Conservation (phyloP, 352 stramenopile species). For the Pseudoperonospora humuli region DNA sequence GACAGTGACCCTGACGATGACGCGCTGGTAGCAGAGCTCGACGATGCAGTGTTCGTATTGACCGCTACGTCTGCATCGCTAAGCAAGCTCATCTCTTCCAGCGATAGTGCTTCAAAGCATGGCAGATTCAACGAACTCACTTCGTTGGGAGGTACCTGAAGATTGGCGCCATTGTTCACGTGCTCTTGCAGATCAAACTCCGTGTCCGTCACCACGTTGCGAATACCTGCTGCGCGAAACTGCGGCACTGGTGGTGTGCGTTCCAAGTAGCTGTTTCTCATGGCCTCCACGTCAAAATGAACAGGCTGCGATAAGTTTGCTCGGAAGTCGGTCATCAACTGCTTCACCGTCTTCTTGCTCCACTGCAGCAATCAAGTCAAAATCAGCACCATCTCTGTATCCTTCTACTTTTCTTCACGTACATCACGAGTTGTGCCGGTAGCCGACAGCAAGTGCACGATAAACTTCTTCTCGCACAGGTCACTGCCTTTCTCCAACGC, state of each 20-base stretch:
- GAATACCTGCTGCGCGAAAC: constrained; percentile 66
- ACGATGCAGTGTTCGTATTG: constrained; percentile 17
- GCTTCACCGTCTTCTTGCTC: constrained; percentile 70
- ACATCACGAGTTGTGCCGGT: constrained; percentile 42
- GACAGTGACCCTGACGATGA: constrained; percentile 48
- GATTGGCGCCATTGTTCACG: constrained; percentile 68
- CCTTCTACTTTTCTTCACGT: constrained; percentile 2
- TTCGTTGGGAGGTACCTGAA: constrained; percentile 60
- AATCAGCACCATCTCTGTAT: constrained; percentile 1
- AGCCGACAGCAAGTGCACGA: constrained; percentile 56
- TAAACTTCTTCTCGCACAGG: constrained; percentile 70
- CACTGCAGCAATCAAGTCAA: constrained; percentile 20
- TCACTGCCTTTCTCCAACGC: constrained; percentile 68
- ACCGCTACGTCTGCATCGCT: constrained; percentile 17
- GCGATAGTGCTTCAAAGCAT: constrained; percentile 60
- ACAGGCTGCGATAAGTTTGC: constrained; percentile 36
- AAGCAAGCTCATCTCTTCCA: constrained; percentile 68
- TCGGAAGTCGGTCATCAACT: constrained; percentile 57
- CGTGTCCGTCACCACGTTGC: constrained; percentile 73
- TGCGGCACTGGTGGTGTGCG: constrained; percentile 70
- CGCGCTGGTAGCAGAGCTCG: constrained; percentile 19
- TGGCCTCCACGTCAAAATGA: constrained; percentile 54
- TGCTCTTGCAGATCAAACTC: constrained; percentile 79
- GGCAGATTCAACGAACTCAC: constrained; percentile 61
- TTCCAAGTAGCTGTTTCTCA: constrained; percentile 65